Percentiles rank a stretch among this genome's conserved stretches.
These are phyloP conservation scores for Ceratobasidium sp. DNA, from an alignment of 1,284 basidiomycete species.

Conservation along the genomic window DNA sequence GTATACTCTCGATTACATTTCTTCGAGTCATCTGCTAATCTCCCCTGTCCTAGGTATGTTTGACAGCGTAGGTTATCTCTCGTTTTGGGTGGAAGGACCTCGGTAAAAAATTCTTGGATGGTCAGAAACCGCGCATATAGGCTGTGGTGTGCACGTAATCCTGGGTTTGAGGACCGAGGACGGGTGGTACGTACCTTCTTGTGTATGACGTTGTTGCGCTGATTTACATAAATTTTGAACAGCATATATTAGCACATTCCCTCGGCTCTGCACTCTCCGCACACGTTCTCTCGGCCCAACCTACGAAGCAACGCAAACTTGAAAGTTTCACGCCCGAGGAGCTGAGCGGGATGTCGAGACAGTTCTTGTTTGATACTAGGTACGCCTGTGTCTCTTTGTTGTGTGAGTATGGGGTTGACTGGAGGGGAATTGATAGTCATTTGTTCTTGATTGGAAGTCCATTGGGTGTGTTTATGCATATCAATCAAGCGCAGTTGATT, in stretches of 20 bases:
- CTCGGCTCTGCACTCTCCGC: conserved; percentile 67
- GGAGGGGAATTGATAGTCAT: conserved; percentile 56
- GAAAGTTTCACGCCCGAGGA: conserved; percentile 56
- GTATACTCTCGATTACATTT: conserved; percentile 49
- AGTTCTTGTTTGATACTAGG: conserved; percentile 61
- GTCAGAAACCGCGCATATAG: conserved; percentile 62
- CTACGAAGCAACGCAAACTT: conserved; percentile 63
- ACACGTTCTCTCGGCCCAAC: conserved; percentile 68
- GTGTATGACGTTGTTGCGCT: not conserved
- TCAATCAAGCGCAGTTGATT: conserved; percentile 67
- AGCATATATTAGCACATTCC: conserved; percentile 61
- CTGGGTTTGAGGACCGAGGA: conserved; percentile 62
- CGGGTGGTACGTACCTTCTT: conserved; percentile 57
- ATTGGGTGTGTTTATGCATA: conserved; percentile 66
- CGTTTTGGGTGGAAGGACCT: not conserved
- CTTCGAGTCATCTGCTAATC: conserved; percentile 32
- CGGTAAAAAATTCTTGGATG: too few species aligned
- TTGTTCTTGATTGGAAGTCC: conserved; percentile 68
- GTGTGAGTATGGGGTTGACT: not conserved
- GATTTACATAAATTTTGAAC: not conserved
- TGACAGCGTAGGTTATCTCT: conserved; percentile 51
- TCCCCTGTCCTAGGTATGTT: conserved; percentile 48
- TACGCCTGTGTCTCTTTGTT: conserved; percentile 32
- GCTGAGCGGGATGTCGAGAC: conserved; percentile 55
- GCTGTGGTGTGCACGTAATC: conserved; percentile 67